Conservation (phyloP, 2,329 filamentous ascomycete species). For the Drechslerella dactyloides region DNA sequence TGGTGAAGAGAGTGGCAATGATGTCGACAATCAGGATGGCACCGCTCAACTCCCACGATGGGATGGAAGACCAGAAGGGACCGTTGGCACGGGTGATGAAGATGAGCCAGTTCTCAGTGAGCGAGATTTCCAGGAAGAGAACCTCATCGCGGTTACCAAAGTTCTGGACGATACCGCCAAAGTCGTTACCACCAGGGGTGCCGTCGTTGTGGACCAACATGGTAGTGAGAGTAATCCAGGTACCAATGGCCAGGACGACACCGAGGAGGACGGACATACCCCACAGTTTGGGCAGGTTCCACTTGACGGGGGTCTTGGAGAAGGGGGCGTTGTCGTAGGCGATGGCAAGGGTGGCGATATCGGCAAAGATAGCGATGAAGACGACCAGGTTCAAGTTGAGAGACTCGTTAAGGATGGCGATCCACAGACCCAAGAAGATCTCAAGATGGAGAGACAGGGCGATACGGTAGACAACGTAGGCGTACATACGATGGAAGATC, state of each 20-base stretch:
- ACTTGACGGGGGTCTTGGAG: conserved; percentile 86
- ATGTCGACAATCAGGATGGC: conserved; percentile 83
- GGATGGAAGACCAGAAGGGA: conserved; percentile 87
- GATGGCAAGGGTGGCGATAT: conserved; percentile 89
- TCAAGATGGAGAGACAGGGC: conserved; percentile 88
- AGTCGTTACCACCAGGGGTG: conserved; percentile 29
- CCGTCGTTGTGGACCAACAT: conserved; percentile 71
- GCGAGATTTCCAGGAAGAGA: conserved; percentile 85
- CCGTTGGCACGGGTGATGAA: conserved; percentile 94
- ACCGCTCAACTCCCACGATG: conserved; percentile 80
- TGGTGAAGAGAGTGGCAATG: conserved; percentile 80
- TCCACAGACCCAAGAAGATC: conserved; percentile 90
- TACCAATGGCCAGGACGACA: conserved; percentile 78
- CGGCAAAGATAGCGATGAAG: conserved; percentile 93
- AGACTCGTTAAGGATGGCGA: conserved; percentile 81
- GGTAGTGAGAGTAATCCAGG: conserved; percentile 87
- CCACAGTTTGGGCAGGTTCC: conserved; percentile 94
- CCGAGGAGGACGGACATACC: conserved; percentile 87
- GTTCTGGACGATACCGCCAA: conserved; percentile 86
- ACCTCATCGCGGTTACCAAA: conserved; percentile 81
- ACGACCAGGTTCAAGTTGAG: conserved; percentile 87
- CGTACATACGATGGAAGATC: conserved; percentile 97
- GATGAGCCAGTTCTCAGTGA: conserved; percentile 95
- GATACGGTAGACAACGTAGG: conserved; percentile 94
- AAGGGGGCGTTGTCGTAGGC: conserved; percentile 92